These are phyloP conservation scores for Marasmius fiardii DNA, from an alignment of 1,284 basidiomycete genomes.

Conservation along the genomic window DNA sequence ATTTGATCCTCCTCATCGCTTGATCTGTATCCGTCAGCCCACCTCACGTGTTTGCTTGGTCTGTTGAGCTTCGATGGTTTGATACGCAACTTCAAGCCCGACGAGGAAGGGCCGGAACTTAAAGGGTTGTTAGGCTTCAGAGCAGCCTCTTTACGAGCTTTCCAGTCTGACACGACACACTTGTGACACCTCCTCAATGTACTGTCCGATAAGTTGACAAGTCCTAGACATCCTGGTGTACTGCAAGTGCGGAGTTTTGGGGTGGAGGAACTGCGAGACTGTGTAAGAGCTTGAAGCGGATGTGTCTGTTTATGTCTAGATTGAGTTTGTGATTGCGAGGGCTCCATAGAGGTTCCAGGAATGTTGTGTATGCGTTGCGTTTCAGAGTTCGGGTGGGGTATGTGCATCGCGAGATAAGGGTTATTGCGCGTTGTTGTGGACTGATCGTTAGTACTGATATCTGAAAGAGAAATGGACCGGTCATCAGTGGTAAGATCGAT, in stretches of 20 bases:
- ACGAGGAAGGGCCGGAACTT: background rate
- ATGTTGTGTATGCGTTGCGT: background rate
- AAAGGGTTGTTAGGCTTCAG: background rate
- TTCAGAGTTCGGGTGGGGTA: background rate
- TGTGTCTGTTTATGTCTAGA: background rate
- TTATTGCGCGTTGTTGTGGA: background rate
- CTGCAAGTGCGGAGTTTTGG: background rate
- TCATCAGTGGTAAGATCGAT: background rate
- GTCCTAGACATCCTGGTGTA: slow-evolving; percentile 4
- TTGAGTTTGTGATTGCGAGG: background rate
- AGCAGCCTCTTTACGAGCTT: background rate
- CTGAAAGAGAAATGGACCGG: background rate
- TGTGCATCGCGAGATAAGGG: background rate
- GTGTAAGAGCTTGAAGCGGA: background rate
- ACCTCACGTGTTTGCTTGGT: slow-evolving; percentile 9
- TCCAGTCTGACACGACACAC: slow-evolving; percentile 8
- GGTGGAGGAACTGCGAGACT: background rate
- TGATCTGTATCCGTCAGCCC: slow-evolving; percentile 10
- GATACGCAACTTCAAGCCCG: background rate
- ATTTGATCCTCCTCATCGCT: background rate
- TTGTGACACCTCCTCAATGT: slow-evolving; percentile 2
- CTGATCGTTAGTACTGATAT: background rate
- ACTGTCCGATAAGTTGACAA: slow-evolving; percentile 5
- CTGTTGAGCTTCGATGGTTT: background rate
- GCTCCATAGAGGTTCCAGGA: background rate